These are phyloP conservation scores for Coniochaeta hoffmannii DNA, from an alignment of 2,329 filamentous ascomycete genomes.

Conservation along the genomic window DNA sequence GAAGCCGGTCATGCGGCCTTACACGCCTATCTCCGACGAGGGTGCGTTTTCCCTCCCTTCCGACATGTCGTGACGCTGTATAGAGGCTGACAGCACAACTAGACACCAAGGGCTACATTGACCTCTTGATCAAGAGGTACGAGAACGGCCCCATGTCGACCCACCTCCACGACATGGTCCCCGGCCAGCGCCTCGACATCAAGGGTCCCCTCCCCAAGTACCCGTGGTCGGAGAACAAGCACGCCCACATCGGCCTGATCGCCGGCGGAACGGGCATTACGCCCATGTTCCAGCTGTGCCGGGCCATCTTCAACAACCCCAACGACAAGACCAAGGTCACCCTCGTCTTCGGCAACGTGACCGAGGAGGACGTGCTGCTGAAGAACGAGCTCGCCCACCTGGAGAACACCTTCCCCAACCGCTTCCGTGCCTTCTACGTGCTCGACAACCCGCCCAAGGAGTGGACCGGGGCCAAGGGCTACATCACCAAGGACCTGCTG, in stretches of 20 bases:
- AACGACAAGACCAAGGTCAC: conserved; percentile 97
- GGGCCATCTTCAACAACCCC: conserved; percentile 91
- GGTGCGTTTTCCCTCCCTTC: conserved; percentile 34
- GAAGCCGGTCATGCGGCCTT: conserved; percentile 85
- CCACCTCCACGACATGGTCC: conserved; percentile 75
- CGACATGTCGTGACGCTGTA: too few relatives aligned
- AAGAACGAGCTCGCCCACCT: conserved; percentile 78
- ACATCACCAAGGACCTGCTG: conserved; percentile 82
- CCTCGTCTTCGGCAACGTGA: conserved; percentile 84
- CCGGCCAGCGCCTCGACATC: conserved; percentile 78
- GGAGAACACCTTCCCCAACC: conserved; percentile 91
- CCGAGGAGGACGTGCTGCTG: conserved; percentile 84
- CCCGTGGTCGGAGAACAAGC: conserved; percentile 83
- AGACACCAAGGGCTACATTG: conserved; percentile 73
- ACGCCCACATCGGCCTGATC: conserved; percentile 77
- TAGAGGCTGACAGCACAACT: not conserved
- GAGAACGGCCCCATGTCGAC: conserved; percentile 84
- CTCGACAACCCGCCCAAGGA: conserved; percentile 76
- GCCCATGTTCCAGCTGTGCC: conserved; percentile 92
- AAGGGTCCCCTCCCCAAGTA: conserved; percentile 97
- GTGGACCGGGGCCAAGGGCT: conserved; percentile 72
- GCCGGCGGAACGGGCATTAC: conserved; percentile 97
- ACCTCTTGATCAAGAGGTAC: conserved; percentile 90
- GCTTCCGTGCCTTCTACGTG: conserved; percentile 92
- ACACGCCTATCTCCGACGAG: conserved; percentile 88